Evolutionary conservation across 192 early-diverging fungal species (phyloP).

Genomic region (Nowakowskiella sp.): DNA sequence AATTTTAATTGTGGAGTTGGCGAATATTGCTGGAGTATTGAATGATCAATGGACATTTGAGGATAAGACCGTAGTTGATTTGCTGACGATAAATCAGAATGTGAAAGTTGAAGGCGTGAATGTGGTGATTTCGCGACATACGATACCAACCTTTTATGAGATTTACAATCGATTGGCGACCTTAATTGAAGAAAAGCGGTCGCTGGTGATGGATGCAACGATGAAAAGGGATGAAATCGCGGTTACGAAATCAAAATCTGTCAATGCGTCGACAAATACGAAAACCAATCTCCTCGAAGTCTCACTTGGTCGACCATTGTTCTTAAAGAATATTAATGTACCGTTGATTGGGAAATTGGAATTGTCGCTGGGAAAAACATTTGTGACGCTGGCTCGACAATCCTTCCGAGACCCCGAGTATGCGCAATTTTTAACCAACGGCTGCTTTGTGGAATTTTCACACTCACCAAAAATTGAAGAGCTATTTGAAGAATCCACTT

Average conservation of each 20-base stretch:
- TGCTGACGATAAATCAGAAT: constrained; percentile 20
- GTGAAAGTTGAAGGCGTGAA: constrained; percentile 31
- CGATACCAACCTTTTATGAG: constrained; percentile 50
- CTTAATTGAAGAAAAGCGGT: constrained; percentile 51
- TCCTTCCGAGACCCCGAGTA: constrained; percentile 43
- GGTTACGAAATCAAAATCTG: too few relatives aligned
- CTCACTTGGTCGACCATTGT: not conserved
- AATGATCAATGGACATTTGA: constrained; percentile 39
- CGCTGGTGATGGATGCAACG: not conserved
- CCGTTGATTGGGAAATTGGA: constrained; percentile 2
- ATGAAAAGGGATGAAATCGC: too few relatives aligned
- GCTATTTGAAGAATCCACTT: constrained; percentile 12
- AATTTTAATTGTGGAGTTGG: constrained; percentile 53
- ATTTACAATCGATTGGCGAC: constrained; percentile 35
- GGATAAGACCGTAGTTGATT: constrained; percentile 11
- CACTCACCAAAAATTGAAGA: not conserved
- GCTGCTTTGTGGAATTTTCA: not conserved
- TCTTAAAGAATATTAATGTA: not conserved
- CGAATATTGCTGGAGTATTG: constrained; percentile 39
- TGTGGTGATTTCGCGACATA: constrained; percentile 38
- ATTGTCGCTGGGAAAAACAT: constrained; percentile 15
- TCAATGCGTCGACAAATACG: too few relatives aligned
- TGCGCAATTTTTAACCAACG: constrained; percentile 12
- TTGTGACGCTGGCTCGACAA: constrained; percentile 27
- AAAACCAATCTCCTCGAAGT: not conserved